Percentiles rank a stretch among this genome's conserved stretches.
These are phyloP conservation scores for Filobasidium wieringae DNA, from an alignment of 768 basidiomycete genomes.

Conservation along the genomic window DNA sequence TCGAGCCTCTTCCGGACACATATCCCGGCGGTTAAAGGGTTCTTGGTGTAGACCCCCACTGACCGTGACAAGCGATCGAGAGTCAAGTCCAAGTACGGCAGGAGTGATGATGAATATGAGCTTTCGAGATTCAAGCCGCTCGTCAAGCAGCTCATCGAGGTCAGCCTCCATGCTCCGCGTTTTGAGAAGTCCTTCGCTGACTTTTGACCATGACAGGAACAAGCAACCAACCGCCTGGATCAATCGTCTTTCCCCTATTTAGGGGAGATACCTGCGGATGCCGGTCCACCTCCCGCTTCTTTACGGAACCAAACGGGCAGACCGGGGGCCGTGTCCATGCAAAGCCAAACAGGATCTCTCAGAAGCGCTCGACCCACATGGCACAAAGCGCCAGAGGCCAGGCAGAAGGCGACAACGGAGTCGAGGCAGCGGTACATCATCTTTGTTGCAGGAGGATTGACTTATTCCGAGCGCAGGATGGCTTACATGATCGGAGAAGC, in stretches of 20 bases:
- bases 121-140: conserved; percentile 85
- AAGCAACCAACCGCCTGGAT: conserved; percentile 63
- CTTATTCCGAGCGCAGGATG: conserved; percentile 86
- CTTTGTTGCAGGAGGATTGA: conserved; percentile 89
- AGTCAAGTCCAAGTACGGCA: conserved; percentile 56
- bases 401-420: conserved; percentile 44
- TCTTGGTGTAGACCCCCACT: conserved; percentile 48
- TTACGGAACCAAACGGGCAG: not conserved
- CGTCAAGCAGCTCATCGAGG: conserved; percentile 70
- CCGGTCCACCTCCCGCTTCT: conserved; percentile 19
- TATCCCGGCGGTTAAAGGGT: not conserved
- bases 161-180: conserved; percentile 32
- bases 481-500: conserved; percentile 64
- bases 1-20: not conserved
- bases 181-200: not conserved
- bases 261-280: conserved; percentile 51
- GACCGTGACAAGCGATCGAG: conserved; percentile 72
- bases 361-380: conserved; percentile 81
- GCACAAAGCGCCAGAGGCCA: conserved; percentile 56
- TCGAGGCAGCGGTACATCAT: conserved; percentile 61
- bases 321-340: conserved; percentile 41
- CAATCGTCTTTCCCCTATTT: conserved; percentile 75
- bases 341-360: conserved; percentile 49
- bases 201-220: conserved; percentile 51
- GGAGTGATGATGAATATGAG: conserved; percentile 85